Percentiles rank a stretch among this genome's conserved stretches.
phyloP scores from a whole-genome alignment of 78 protist species.

The Ministeria vibrans region DNA sequence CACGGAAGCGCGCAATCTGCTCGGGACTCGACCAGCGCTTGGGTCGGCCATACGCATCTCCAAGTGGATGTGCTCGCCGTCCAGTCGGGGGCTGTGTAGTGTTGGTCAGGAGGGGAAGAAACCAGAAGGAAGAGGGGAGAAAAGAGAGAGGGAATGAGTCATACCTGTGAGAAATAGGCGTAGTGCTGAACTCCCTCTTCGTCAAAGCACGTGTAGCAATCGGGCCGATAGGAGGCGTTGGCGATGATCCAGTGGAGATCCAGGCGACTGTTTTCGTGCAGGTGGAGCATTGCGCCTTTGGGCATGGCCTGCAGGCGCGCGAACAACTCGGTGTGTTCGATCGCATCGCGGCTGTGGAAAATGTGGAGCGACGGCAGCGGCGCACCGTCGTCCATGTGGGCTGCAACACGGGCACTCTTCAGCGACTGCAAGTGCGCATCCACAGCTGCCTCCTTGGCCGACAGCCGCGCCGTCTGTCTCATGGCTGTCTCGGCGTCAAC shows the following conservation, averaged over 20 bases:
- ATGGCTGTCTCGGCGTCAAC: neutral
- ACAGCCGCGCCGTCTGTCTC: neutral
- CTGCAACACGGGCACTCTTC: neutral
- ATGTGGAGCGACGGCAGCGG: no score
- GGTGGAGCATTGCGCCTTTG: slow-evolving; percentile 9
- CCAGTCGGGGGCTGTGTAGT: neutral
- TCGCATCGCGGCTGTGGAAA: no score
- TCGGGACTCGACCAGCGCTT: neutral
- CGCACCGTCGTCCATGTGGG: neutral
- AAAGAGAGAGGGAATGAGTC: neutral
- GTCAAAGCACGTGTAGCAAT: neutral
- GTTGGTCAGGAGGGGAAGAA: neutral
- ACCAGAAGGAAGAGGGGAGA: neutral
- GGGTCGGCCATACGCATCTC: neutral
- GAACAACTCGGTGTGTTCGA: neutral
- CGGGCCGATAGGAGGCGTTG: neutral
- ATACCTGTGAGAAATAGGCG: neutral
- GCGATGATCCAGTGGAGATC: neutral
- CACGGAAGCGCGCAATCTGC: neutral
- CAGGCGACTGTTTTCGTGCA: neutral
- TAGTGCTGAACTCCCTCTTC: neutral
- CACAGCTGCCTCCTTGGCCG: neutral
- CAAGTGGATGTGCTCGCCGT: no score
- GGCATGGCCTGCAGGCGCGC: neutral
- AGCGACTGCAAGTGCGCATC: neutral